These are phyloP conservation scores for Phylloporus sp. DNA, from an alignment of 768 basidiomycete species.

Conservation along the genomic window DNA sequence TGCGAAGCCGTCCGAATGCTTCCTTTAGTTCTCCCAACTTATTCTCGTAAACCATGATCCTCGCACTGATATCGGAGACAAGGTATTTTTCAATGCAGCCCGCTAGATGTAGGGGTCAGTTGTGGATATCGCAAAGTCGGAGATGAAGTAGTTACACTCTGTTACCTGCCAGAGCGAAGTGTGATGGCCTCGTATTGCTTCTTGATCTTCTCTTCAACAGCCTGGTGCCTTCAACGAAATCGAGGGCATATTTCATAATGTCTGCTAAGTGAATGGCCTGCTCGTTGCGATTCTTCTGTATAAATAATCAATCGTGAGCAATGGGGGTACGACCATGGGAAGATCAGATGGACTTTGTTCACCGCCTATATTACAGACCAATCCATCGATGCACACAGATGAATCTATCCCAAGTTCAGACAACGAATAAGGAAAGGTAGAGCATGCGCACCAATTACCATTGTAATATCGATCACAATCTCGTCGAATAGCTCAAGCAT, in stretches of 20 bases:
- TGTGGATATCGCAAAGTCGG: neutral
- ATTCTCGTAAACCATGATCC: too few relatives aligned
- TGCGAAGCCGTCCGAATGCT: too few relatives aligned
- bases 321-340: neutral
- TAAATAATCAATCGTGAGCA: neutral
- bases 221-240: neutral
- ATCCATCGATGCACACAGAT: conserved; percentile 1
- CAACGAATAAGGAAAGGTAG: neutral
- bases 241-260: neutral
- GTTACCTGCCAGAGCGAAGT: neutral
- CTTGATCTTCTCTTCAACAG: neutral
- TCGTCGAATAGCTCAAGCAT: neutral
- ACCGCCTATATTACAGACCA: conserved; percentile 1
- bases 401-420: neutral
- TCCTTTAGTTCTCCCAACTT: too few relatives aligned
- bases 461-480: too few relatives aligned
- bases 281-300: neutral
- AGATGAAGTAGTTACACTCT: neutral
- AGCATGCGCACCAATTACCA: neutral
- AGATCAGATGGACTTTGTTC: neutral
- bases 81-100: too few relatives aligned
- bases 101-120: neutral
- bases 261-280: neutral
- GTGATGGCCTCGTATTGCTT: neutral
- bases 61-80: too few relatives aligned